Base-by-base conservation (phyloP, 2,329 filamentous ascomycete genomes). In the Cucurbitaria berberidis region DNA sequence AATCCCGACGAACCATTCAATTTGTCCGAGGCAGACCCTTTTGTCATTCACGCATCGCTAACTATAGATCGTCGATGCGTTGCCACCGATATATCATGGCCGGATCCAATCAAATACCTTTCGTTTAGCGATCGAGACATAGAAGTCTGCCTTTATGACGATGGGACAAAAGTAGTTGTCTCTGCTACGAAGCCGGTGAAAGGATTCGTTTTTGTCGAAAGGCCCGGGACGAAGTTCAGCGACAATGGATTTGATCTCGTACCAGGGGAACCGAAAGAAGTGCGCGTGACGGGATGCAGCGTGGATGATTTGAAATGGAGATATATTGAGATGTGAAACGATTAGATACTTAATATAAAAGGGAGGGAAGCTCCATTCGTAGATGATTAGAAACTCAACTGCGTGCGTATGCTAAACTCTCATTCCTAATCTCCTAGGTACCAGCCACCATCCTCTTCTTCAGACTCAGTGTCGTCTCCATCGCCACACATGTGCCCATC, bases 91-190 rank as follows among this genome's bases (percentile, higher is more conserved):
- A 76, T 81, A 1, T 82, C 85, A 62, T 86, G 83, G 83, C 83
- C 83, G 11, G 82, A 86, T 61, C 83, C 83, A 32, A 78, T 85
- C 64, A 85, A 85, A 68, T 85, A 85, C 60, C 78, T 85, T 7
- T 75, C 80, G 51, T 79, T 85, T 48, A 74, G 76, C 1, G 74
- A 81, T 19, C 76, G 82, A 27, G 78, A 78, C 9, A 73, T 85
- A 0, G 65, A 79, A 2, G 39, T 61, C 49, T 59, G 6, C 45
- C 66, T 48, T 72, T 82, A 9, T 8, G 55, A 26, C 40, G 59
- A 42, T 59, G 70, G 27, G 70, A 73, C 13, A 61, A 70, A 22
- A 70, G 68, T 44, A 74, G 82, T 70, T 16, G 73, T 85, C 49
- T 78, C 64, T 53, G 76, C 79, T 3, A 60, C 71, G 27, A 81